Base-by-base conservation (phyloP, 495 filamentous ascomycete genomes). In the Monascus purpureus region DNA sequence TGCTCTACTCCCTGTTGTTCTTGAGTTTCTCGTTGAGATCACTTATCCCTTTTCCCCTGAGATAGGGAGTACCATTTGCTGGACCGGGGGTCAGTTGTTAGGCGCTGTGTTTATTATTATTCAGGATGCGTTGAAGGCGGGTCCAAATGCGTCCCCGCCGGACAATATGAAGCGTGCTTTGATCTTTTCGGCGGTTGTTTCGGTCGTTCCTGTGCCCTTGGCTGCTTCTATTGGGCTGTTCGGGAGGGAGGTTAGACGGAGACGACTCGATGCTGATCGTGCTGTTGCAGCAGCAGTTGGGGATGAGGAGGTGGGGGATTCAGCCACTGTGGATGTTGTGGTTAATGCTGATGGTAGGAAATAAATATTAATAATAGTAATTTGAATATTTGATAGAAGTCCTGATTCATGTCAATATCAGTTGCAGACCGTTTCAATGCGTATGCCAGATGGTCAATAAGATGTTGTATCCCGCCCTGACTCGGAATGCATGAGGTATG, bases 21-120 rank as follows among this genome's bases (percentile, higher is more conserved):
- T 96, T 22, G 90, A 97, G 59, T 90, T 73, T 46, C 56, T 90
- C 18, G 82, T 80, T 35, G 83, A 95, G 50, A 63, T 92, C 40
- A 85, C 84, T 12, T 79, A 84, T 39, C 88, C 88, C 0, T 74
- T 87, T 15, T 76, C 74, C n/a, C 84, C 90, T 1, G 88, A 90
- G 62, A 71, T 94, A 30, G 78, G 82, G 5, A 77, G 70, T 32
- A 82, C 80, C 28, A 63, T 92, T 17, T 77, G 78, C 45, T 96
- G 88, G 90, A 68, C 68, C 7, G 80, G 79, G 11, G 87, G 86
- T 0, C 60, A 65, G 43, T 35, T 67, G 6, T 48, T 87, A 0
- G 90, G 90, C 1, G 87, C 69, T 0, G 49, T 90, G 7, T 93
- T 94, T 47, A 78, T 95, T 45, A 46, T 97, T 13, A 55, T 82